A percentile compares a stretch with the other conserved stretches of the same genome.
These are phyloP conservation scores for Trichoderma sp. DNA, from an alignment of 2,329 filamentous ascomycete species.

Conservation along the genomic window DNA sequence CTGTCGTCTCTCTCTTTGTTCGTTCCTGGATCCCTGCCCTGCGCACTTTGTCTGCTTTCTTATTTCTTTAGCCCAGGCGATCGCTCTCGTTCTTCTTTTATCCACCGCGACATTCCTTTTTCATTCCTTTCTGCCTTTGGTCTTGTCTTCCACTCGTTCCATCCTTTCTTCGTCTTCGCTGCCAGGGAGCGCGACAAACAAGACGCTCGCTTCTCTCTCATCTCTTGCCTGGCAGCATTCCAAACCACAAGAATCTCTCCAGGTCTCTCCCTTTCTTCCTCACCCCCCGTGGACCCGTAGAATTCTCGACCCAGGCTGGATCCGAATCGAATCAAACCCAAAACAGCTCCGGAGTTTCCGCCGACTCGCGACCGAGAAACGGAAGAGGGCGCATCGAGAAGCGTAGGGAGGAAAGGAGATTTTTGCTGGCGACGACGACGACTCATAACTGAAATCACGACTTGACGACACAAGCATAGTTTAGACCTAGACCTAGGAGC, in stretches of 20 bases:
- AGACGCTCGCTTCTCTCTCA: not conserved
- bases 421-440: not conserved
- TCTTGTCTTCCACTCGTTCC: not conserved
- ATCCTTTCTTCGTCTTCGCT: not conserved
- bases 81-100: slow-evolving; percentile 12
- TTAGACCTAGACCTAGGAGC: not conserved
- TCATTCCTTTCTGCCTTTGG: not conserved
- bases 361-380: not conserved
- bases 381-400: not conserved
- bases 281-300: not conserved
- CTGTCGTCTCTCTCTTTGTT: not conserved
- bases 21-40: slow-evolving; percentile 4
- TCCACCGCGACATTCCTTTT: slow-evolving; percentile 10
- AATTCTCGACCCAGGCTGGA: slow-evolving; percentile 7
- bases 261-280: not conserved
- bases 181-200: not conserved
- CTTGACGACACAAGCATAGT: not conserved
- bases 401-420: not conserved
- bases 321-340: not conserved
- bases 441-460: not conserved
- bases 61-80: slow-evolving; percentile 19
- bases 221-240: not conserved
- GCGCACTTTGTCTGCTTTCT: slow-evolving; percentile 13
- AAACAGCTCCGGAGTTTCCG: slow-evolving; percentile 1
- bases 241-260: not conserved